Base-by-base conservation (phyloP, 2,329 filamentous ascomycete species). In the Xylariales sp. region DNA sequence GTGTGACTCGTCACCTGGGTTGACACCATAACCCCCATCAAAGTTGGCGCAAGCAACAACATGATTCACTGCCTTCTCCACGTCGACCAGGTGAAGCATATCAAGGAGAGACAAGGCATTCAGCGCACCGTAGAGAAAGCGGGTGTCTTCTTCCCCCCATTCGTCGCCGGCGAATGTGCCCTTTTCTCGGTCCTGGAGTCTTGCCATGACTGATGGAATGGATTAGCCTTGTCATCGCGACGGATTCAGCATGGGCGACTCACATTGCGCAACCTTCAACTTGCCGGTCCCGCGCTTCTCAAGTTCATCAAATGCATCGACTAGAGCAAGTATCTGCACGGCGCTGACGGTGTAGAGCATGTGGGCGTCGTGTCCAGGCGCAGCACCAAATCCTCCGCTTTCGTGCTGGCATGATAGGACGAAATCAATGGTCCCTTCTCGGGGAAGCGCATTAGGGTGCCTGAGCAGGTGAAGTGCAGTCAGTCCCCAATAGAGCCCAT, bases 331-430 rank as follows among this genome's bases (percentile, higher is more conserved):
- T 73, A 97, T 94, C 83, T 99, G 96, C 74, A 99, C 91, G 61
- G 93, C 94, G 81, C 94, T 97, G 77, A 96, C 92, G 62, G 96
- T 99, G 79, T 95, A 97, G 60, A 98, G 88, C 89, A 99, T 93
- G 80, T 99, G 96, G 32, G 95, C 90, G 82, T 99, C 96, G 79
- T 99, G 96, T 5, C 93, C 92, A 0, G 96, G 96, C 12, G 95
- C 94, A 62, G 96, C 94, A 55, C 94, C 94, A 77, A 99, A 98
- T 14, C 96, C 96, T 56, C 96, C 96, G 77, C 86, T 92, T 0
- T 93, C 89, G 78, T 94, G 91, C 82, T 97, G 91, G 74, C 96
- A 99, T n/a, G 92, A 94, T 58, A 97, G 87, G n/a, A 98, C 92
- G 81, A 97, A 99, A 73, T 94, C 89, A 76, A 99, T 91, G 30